Base-by-base conservation (phyloP, 78 protist genomes). In the Polysphondylium violaceum region DNA sequence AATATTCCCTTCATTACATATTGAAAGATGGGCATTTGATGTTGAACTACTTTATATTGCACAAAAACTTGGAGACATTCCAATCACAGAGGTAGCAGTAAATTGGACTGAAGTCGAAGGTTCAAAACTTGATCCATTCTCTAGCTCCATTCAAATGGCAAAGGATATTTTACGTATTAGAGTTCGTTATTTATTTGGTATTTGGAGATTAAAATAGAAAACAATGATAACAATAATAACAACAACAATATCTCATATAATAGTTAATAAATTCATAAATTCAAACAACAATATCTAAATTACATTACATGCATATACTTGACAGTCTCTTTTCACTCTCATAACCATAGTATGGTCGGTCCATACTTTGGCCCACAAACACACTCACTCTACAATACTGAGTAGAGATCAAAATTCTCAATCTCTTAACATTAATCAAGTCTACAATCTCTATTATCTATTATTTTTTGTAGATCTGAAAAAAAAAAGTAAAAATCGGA, bases 91-190 rank as follows among this genome's bases (percentile, higher is more conserved):
- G 29, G 94, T 94, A 0, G 83, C 86, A 1, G 96, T 95, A 68
- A 64, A 76, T 41, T 95, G 96, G 96, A 44, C 56, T 23, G 97
- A 95, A 60, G 63, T 95, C 35, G 94, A 76, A 27, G 97, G 97
- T 31, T 85, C 94, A 4, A 95, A 95, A 76, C 23, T 95, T 16
- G 74, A 68, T 33, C 91, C 94, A 69, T 55, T 95, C 25, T 59
- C 79, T 23, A 93, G 78, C 27, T 64, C 93, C 4, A 44, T 95
- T 31, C 93, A 93, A 74, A 95, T 95, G 95, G 86, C 88, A 11
- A 76, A 68, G 36, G 97, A 95, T 74, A 79, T 95, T 12, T 58
- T 95, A 27, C 51, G 81, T 40, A 94, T 94, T 69, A 58, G 95
- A 71, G 5, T 94, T 7, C 36, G 74, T 19, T 94, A 94, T 75